A percentile compares a stretch with the other conserved stretches of the same genome.
Evolutionary conservation across 2,329 filamentous ascomycete species (phyloP).

Genomic region (Tolypocladium cylindrosporum): DNA sequence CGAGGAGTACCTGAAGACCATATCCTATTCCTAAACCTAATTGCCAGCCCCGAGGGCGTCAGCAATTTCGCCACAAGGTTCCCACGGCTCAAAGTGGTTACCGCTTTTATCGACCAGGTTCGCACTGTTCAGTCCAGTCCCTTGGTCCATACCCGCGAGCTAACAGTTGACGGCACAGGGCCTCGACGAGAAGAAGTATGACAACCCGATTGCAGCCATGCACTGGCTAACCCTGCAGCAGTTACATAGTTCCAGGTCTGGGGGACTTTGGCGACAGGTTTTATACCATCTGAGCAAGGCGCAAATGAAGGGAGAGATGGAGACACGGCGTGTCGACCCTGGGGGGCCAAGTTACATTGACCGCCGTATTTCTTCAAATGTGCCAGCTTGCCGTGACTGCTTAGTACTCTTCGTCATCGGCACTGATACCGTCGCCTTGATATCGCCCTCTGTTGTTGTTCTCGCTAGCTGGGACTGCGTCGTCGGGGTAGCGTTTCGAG

Average conservation of each 20-base stretch:
- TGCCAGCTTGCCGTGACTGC: background rate
- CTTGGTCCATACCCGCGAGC: background rate
- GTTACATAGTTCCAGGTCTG: slow-evolving; percentile 88
- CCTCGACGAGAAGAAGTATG: slow-evolving; percentile 93
- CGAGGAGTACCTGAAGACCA: slow-evolving; percentile 89
- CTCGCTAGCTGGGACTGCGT: slow-evolving; percentile 31
- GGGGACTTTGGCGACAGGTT: slow-evolving; percentile 95
- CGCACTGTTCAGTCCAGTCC: slow-evolving; percentile 8
- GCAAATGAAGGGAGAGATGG: background rate
- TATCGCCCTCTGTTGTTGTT: slow-evolving; percentile 43
- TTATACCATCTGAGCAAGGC: slow-evolving; percentile 63
- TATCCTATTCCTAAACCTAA: slow-evolving; percentile 92
- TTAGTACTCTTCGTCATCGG: slow-evolving; percentile 48
- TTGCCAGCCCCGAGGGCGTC: slow-evolving; percentile 91
- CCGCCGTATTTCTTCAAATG: background rate
- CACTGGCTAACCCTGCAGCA: slow-evolving; percentile 34
- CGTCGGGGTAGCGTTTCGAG: slow-evolving; percentile 11
- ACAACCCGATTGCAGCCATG: background rate
- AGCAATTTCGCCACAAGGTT: slow-evolving; percentile 82
- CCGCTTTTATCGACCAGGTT: slow-evolving; percentile 84
- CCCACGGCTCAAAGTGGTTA: slow-evolving; percentile 82
- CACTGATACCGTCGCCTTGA: slow-evolving; percentile 41
- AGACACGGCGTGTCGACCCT: background rate
- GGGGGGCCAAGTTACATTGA: background rate
- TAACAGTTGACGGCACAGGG: slow-evolving; percentile 36